Base-by-base conservation (phyloP, 1,284 basidiomycete genomes). In the Irpex sp. region DNA sequence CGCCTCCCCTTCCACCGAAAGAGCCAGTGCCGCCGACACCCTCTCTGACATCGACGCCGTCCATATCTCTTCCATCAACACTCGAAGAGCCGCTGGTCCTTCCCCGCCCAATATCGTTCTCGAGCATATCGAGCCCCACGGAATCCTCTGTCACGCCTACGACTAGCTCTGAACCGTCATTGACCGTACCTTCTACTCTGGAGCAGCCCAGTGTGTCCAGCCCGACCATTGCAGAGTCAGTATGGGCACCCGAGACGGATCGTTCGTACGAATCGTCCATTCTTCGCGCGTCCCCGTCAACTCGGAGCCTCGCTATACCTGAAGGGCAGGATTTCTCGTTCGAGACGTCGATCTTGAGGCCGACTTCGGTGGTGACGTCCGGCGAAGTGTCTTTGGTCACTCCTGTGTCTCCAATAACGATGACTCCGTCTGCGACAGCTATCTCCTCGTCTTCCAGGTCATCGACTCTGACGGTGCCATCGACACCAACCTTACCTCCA, bases 191-290 rank as follows among this genome's bases (percentile, higher is more conserved):
- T n/a, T 74, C 74, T 8, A 70, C 71, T 1, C 44, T 73, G n/a
- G 69, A 66, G 49, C 66, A 68, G 31, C 63, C 69, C 8, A 70
- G 66, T 1, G 63, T 67, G 2, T 73, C 73, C 2, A 78, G 76
- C 26, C 76, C 77, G 19, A 77, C 78, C 8, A 65, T 83, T 57
- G 77, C 75, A 11, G 76, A 76, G 52, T 81, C 81, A 15, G 68
- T 78, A 36, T 89, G 87, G 87, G 83, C 81, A 7, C 75, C 80
- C 2, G 85, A 86, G 67, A 85, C 85, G 0, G 84, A 90, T 64
- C 68, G 77, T 7, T 88, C 89, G 0, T 92, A 88, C 66, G 89
- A 91, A 40, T 89, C 89, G 0, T 87, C 87, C 0, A 74, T 88
- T 15, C 76, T 92, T 21, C 78, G 78, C 8, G 86, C 89, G 0